These are phyloP conservation scores for Populus trichocarpa DNA, from an alignment of 441 rosid genomes.

Conservation along the genomic window DNA sequence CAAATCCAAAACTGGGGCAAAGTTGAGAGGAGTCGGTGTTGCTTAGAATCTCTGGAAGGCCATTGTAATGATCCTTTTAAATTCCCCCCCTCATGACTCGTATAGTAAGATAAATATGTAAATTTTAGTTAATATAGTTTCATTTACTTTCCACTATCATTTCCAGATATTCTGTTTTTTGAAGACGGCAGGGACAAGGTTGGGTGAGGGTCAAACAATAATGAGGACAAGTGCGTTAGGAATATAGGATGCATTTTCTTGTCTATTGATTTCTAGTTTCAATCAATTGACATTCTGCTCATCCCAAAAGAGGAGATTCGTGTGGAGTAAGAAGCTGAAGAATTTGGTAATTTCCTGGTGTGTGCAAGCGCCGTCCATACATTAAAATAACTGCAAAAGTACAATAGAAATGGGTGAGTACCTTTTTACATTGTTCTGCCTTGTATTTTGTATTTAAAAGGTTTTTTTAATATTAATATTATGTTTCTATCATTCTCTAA, in stretches of 20 bases:
- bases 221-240: background rate
- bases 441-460: no score
- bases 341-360: no score
- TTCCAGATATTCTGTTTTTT: background rate
- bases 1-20: background rate
- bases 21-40: background rate
- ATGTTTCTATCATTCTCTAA: no score
- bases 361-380: no score
- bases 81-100: background rate
- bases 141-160: background rate
- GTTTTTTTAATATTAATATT: no score
- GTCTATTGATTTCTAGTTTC: background rate
- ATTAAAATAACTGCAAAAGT: no score
- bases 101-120: conserved; percentile 8
- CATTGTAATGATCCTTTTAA: background rate
- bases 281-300: background rate
- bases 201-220: background rate
- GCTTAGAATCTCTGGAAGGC: background rate
- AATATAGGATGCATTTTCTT: background rate
- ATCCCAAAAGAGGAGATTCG: background rate
- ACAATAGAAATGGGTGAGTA: no score
- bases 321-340: no score
- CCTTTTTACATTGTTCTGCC: no score
- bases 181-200: background rate
- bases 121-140: background rate